These are phyloP conservation scores for Hanseniaspora guilliermondii DNA, from an alignment of 805 yeast species.

Conservation along the genomic window DNA sequence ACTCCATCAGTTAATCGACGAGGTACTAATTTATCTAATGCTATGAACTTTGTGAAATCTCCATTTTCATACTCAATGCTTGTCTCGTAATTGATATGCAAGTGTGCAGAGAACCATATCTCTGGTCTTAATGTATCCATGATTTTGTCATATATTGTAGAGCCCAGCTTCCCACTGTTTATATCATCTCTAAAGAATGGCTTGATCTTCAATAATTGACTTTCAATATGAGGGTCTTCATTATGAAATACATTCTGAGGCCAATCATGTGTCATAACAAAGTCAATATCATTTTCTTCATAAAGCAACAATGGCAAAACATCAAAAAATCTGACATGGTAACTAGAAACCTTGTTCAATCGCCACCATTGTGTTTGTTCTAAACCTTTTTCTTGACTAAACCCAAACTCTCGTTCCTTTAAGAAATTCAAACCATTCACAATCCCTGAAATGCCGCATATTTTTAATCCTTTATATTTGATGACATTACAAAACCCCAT, in stretches of 20 bases:
- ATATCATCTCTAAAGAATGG: conserved; percentile 61
- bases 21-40: conserved; percentile 14
- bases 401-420: conserved; percentile 39
- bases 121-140: conserved; percentile 46
- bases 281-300: conserved; percentile 31
- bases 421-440: conserved; percentile 43
- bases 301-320: conserved; percentile 42
- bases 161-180: conserved; percentile 49
- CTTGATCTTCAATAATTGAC: conserved; percentile 40
- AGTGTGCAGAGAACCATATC: conserved; percentile 81
- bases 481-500: conserved; percentile 67
- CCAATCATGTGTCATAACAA: conserved; percentile 86
- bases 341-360: conserved; percentile 27
- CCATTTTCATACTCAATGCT: conserved; percentile 30
- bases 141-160: conserved; percentile 49
- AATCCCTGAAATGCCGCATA: conserved; percentile 79
- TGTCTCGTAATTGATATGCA: conserved; percentile 67
- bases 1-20: conserved; percentile 13
- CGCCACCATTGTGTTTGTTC: conserved; percentile 41
- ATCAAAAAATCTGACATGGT: conserved; percentile 52
- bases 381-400: conserved; percentile 18
- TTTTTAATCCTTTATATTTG: conserved; percentile 61
- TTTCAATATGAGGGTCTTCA: conserved; percentile 38
- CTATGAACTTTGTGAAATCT: conserved; percentile 18
- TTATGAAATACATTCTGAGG: conserved; percentile 61